Evolutionary conservation across 805 yeast species (phyloP).

Genomic region (Metschnikowia kofuensis): DNA sequence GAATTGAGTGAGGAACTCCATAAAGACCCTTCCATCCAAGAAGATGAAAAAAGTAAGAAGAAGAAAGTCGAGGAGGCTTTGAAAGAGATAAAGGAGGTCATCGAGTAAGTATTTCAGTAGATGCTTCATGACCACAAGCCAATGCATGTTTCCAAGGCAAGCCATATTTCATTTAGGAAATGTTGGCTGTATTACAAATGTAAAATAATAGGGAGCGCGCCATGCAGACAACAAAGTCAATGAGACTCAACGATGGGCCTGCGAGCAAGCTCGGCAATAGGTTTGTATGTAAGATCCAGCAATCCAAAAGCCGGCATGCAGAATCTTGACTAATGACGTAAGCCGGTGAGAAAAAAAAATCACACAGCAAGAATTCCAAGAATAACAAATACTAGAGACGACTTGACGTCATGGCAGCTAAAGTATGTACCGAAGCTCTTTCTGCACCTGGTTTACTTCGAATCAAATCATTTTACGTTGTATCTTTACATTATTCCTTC

Average conservation of each 20-base stretch:
- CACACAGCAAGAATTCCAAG: not conserved
- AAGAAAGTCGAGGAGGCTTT: slow-evolving; percentile 24
- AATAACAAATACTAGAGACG: not conserved
- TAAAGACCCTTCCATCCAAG: slow-evolving; percentile 33
- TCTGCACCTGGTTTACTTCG: not conserved
- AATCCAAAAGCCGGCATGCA: slow-evolving; percentile 10
- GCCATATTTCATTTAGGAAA: too few relatives aligned
- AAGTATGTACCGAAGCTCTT: slow-evolving; percentile 17
- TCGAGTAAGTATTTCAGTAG: not conserved
- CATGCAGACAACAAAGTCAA: too few relatives aligned
- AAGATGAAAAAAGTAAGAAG: slow-evolving; percentile 24
- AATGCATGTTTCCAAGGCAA: too few relatives aligned
- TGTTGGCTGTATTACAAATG: too few relatives aligned
- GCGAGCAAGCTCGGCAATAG: slow-evolving; percentile 1
- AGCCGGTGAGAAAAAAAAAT: slow-evolving; percentile 11
- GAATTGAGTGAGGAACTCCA: slow-evolving; percentile 33
- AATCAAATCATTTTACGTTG: slow-evolving; percentile 2
- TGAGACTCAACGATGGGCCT: not conserved
- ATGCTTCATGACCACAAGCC: too few relatives aligned
- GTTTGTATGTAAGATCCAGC: slow-evolving; percentile 10
- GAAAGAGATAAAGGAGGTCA: slow-evolving; percentile 13
- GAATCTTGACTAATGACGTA: slow-evolving; percentile 12
- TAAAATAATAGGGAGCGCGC: too few relatives aligned
- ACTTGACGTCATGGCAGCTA: slow-evolving; percentile 18
- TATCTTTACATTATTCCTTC: slow-evolving; percentile 5